A percentile compares a stretch with the other conserved stretches of the same genome.
phyloP scores from a whole-genome alignment of 352 stramenopile genomes.

The Globisporangium polare region DNA sequence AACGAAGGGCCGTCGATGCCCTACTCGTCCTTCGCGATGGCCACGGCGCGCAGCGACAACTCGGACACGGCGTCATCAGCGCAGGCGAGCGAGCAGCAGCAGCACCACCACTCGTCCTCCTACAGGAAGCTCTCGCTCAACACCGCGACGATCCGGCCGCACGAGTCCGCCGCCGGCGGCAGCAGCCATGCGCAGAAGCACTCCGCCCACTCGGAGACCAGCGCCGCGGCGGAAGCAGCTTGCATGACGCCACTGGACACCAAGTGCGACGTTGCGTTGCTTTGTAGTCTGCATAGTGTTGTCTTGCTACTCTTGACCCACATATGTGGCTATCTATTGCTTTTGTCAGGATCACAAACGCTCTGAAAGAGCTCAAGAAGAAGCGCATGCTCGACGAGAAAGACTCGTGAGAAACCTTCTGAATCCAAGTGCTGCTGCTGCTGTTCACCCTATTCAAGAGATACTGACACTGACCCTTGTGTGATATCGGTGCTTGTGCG shows the following conservation, averaged over 20 bases:
- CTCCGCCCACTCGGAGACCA: background rate
- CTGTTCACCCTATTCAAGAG: background rate
- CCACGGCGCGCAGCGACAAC: background rate
- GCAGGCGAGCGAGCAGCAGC: background rate
- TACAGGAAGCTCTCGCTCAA: constrained; percentile 26
- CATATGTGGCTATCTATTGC: background rate
- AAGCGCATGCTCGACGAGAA: constrained; percentile 45
- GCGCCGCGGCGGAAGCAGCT: background rate
- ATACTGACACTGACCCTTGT: background rate
- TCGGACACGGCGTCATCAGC: background rate
- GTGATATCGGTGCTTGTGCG: background rate
- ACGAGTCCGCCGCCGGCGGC: constrained; percentile 21
- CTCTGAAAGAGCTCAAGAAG: constrained; percentile 68
- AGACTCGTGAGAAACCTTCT: constrained; percentile 31
- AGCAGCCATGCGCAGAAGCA: background rate
- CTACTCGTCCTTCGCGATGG: constrained; percentile 13
- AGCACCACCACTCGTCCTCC: constrained; percentile 8
- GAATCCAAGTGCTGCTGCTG: too few relatives aligned
- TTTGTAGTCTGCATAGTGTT: background rate
- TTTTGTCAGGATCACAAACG: constrained; percentile 63
- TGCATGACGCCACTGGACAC: constrained; percentile 51
- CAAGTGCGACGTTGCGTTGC: constrained; percentile 34
- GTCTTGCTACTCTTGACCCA: background rate
- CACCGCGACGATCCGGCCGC: constrained; percentile 46
- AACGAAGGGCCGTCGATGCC: constrained; percentile 11